Conservation (phyloP, 495 filamentous ascomycete species). For the Cryomyces minteri region DNA sequence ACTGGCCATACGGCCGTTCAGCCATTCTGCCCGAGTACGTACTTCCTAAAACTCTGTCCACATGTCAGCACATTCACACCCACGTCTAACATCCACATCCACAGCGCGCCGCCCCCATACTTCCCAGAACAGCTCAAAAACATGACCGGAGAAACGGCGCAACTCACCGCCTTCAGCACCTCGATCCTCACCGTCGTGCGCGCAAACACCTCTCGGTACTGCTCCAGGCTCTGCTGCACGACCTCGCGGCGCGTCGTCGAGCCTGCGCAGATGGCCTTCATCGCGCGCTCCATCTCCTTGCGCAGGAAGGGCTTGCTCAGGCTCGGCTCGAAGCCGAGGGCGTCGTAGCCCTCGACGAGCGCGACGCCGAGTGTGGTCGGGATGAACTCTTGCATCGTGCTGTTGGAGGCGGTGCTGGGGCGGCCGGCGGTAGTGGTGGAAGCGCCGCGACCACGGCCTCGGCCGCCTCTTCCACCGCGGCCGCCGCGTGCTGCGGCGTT, state of each 20-base stretch:
- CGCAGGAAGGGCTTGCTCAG: slow-evolving; percentile 92
- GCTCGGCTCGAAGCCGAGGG: slow-evolving; percentile 74
- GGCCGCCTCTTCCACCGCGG: slow-evolving; percentile 27
- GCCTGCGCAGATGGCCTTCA: slow-evolving; percentile 93
- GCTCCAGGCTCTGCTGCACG: slow-evolving; percentile 58
- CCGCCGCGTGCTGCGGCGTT: slow-evolving; percentile 10
- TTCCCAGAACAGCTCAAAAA: too few species aligned
- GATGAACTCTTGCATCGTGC: slow-evolving; percentile 65
- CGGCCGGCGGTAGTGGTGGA: slow-evolving; percentile 6
- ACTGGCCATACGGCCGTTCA: too few species aligned
- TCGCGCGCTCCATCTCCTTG: slow-evolving; percentile 91
- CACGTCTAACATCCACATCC: too few species aligned
- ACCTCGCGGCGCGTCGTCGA: slow-evolving; percentile 50
- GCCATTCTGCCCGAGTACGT: too few species aligned
- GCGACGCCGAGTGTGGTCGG: slow-evolving; percentile 81
- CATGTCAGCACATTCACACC: too few species aligned
- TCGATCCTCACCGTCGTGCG: slow-evolving; percentile 54
- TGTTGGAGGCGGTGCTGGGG: slow-evolving; percentile 26
- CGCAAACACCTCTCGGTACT: slow-evolving; percentile 71
- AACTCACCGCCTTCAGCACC: slow-evolving; percentile 46
- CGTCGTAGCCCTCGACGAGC: slow-evolving; percentile 82
- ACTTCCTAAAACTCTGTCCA: too few species aligned
- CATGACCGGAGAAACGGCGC: too few species aligned
- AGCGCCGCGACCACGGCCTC: slow-evolving; percentile 21
- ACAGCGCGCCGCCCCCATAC: too few species aligned